Conservation (phyloP, 176 grass and related monocot genomes). For the Triticum turgidum region DNA sequence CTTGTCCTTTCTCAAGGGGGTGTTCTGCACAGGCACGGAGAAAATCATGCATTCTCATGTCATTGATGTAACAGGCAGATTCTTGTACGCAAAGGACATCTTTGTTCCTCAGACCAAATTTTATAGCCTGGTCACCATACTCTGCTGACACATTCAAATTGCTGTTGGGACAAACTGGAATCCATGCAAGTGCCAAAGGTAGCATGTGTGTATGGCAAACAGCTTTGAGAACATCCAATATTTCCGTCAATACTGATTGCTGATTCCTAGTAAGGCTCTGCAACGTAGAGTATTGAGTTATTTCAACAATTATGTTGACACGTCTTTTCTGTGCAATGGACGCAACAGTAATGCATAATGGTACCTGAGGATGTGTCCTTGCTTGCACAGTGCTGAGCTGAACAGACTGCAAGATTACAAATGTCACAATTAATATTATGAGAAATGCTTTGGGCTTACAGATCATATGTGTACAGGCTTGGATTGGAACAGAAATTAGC, state of each 20-base stretch:
- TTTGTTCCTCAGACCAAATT: not conserved
- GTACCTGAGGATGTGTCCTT: slow-evolving; percentile 25
- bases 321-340: not conserved
- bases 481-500: not conserved
- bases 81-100: slow-evolving; percentile 49
- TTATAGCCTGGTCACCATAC: not conserved
- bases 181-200: slow-evolving; percentile 75
- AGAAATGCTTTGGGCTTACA: not conserved
- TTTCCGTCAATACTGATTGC: slow-evolving; percentile 59
- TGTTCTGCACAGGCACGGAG: slow-evolving; percentile 44
- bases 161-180: slow-evolving; percentile 32
- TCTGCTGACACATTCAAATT: slow-evolving; percentile 6
- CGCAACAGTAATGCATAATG: not conserved
- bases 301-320: not conserved
- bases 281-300: slow-evolving; percentile 5
- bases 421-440: slow-evolving; percentile 9
- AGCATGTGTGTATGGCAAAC: slow-evolving; percentile 67
- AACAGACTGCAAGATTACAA: slow-evolving; percentile 35
- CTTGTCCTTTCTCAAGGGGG: slow-evolving; percentile 48
- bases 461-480: not conserved
- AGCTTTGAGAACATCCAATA: slow-evolving; percentile 50
- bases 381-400: slow-evolving; percentile 15
- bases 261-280: slow-evolving; percentile 36
- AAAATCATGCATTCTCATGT: slow-evolving; percentile 48
- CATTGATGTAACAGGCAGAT: slow-evolving; percentile 57